phyloP scores from a whole-genome alignment of 371 early-diverging fungal genomes.

The Saksenaea oblongispora region DNA sequence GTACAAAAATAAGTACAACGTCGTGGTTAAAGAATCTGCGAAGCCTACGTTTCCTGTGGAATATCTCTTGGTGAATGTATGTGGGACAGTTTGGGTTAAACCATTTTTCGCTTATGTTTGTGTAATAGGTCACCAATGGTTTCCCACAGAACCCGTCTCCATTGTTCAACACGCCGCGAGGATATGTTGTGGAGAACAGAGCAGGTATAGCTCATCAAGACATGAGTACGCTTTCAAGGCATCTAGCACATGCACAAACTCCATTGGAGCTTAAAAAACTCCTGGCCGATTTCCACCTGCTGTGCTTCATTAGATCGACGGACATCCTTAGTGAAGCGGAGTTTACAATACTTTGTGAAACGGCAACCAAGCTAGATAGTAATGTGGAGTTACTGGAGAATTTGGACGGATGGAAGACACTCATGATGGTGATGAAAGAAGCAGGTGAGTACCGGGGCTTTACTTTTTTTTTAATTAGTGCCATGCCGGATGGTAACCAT shows the following conservation, averaged over 20 bases:
- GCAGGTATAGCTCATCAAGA: conserved; percentile 21
- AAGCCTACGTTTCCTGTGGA: conserved; percentile 97
- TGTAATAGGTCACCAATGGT: conserved; percentile 84
- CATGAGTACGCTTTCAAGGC: conserved; percentile 54
- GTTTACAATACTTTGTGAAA: conserved; percentile 53
- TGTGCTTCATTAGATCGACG: conserved; percentile 66
- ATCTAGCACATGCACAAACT: conserved; percentile 40
- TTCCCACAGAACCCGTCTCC: conserved; percentile 86
- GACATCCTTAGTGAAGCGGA: conserved; percentile 57
- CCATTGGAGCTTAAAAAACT: conserved; percentile 37
- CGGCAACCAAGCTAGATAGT: conserved; percentile 49
- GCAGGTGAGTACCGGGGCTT: conserved; percentile 38
- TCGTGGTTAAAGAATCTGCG: conserved; percentile 81
- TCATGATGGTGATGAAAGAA: conserved; percentile 68
- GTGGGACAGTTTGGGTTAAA: conserved; percentile 10
- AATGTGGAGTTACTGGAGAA: conserved; percentile 47
- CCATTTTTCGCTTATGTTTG: background rate
- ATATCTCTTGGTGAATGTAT: conserved; percentile 92
- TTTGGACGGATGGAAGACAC: conserved; percentile 79
- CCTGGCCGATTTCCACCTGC: conserved; percentile 83
- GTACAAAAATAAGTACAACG: conserved; percentile 91
- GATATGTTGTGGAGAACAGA: conserved; percentile 76
- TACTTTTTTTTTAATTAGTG: background rate
- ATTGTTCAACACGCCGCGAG: conserved; percentile 60
- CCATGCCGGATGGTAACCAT: background rate